Evolutionary conservation across 768 basidiomycete genomes (phyloP), one percentile per base, ranked within the genome.

Genomic region (Lentinus tigrinus): DNA sequence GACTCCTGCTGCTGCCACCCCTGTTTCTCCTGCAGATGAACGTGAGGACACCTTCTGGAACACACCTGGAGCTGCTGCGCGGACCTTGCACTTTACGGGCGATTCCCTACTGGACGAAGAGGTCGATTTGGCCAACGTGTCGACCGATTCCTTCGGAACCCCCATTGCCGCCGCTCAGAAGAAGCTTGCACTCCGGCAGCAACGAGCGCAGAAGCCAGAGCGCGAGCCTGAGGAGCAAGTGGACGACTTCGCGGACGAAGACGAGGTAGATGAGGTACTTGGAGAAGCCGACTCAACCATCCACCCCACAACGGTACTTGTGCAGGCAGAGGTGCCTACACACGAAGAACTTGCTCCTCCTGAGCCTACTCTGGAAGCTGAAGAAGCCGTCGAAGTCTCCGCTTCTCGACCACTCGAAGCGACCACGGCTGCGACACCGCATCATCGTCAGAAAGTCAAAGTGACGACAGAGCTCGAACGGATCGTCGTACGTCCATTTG

Each of bases 31-130:
- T 1, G 52, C n/a, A 5, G 75, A 71, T 65, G 75, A 58, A 10
- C 74, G 79, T 26, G 86, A 88, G 67, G 80, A 84, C 37, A 77
- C 75, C 40, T 85, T 87, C 65, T 88, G 87, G 85, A 80, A 77
- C 28, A 85, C 86, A 0, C 84, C 86, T 7, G 74, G 71, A 36
- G 78, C 78, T 2, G 71, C 80, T 1, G 80, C 78, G 14, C 84
- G 85, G 38, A 82, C 82, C 0, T 74, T 90, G 14, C 82, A 80
- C 51, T 89, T 91, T 61, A 79, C 80, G 1, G 83, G 85, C 39
- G 84, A 84, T 57, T 75, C 84, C 14, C 73, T 87, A 27, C 69
- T 84, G 67, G 81, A 89, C 61, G 88, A 90, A 62, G 73, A 83
- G 19, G 78, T 84, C 3, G 83, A 89, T 63, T 71, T 88, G 28